Evolutionary conservation across 768 basidiomycete species (phyloP), one percentile per base, ranked within the genome.

Genomic region (Artomyces pyxidatus): DNA sequence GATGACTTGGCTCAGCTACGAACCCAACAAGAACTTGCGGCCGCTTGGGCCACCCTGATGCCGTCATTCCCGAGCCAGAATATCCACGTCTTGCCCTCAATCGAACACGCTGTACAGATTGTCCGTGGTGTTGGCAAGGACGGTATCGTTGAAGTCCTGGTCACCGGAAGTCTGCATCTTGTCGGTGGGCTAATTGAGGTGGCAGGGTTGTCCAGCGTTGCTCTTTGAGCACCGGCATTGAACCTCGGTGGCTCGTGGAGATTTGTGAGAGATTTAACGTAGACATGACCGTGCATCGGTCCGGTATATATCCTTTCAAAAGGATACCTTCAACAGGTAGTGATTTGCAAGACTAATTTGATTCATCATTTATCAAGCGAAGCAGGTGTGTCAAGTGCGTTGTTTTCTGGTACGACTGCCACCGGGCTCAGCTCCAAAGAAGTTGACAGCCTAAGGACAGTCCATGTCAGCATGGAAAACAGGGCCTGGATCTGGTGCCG

Each of bases 151-250:
- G 73, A 85, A 48, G 80, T 92, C n/a, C 71, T 99, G 14, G 92
- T 95, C 6, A 76, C 91, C 3, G 96, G 96, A 4, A 96, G 92
- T 65, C 64, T 99, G 54, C 94, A 94, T 67, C 76, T 99, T 14
- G 83, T 98, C 6, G 96, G 96, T 17, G 96, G 96, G 2, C 72
- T 93, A 11, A 85, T 98, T 47, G 95, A 97, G 61, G 92, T 89
- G 12, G 88, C 92, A 16, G 85, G 81, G 19, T 63, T 98, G 35
- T 77, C 85, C n/a, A 75, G 81, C 27, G 68, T 75, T 48, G 83
- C 83, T 28, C 66, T 90, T 46, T 83, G 67, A 63, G n/a, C n/a
- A n/a, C 11, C 25, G 29, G 37, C n/a, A 17, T 30, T 37, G 6
- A 21, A 17, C 41, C n/a, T n/a, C n/a, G n/a, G n/a, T n/a, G n/a